A percentile compares a stretch with the other conserved stretches of the same genome.
phyloP scores from a whole-genome alignment of 768 basidiomycete species.

The Russula dissimulans region DNA sequence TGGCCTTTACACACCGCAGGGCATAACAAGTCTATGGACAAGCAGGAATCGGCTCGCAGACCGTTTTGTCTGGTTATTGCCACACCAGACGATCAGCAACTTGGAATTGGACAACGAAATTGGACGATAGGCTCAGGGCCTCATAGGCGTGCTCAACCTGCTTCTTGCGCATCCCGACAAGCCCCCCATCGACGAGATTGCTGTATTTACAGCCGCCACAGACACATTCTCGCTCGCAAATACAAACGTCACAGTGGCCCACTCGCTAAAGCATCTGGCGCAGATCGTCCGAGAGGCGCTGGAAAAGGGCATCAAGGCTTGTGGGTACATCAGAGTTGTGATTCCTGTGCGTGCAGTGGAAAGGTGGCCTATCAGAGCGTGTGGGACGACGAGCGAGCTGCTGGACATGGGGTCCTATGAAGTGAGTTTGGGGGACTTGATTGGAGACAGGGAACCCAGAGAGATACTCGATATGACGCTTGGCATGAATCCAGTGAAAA shows the following conservation, averaged over 20 bases:
- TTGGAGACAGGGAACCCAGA: constrained; percentile 54
- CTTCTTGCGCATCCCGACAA: constrained; percentile 33
- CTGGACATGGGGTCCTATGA: constrained; percentile 72
- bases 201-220: constrained; percentile 83
- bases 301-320: constrained; percentile 55
- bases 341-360: no score
- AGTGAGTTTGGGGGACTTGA: constrained; percentile 69
- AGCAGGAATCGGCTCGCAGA: no score
- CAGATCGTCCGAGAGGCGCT: constrained; percentile 53
- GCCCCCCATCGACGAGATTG: constrained; percentile 69
- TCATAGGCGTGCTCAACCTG: constrained; percentile 56
- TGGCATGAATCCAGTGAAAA: no score
- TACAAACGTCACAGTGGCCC: constrained; percentile 63
- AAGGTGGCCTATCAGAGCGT: no score
- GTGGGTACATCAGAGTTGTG: constrained; percentile 54
- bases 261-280: constrained; percentile 42
- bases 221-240: constrained; percentile 83
- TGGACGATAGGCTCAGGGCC: constrained; percentile 29
- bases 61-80: no score
- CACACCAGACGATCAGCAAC: no score
- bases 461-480: no score
- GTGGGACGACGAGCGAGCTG: no score
- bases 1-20: no score
- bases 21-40: no score
- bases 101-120: no score